Base-by-base conservation (phyloP, 768 basidiomycete species). In the Pulveroboletus sp. region DNA sequence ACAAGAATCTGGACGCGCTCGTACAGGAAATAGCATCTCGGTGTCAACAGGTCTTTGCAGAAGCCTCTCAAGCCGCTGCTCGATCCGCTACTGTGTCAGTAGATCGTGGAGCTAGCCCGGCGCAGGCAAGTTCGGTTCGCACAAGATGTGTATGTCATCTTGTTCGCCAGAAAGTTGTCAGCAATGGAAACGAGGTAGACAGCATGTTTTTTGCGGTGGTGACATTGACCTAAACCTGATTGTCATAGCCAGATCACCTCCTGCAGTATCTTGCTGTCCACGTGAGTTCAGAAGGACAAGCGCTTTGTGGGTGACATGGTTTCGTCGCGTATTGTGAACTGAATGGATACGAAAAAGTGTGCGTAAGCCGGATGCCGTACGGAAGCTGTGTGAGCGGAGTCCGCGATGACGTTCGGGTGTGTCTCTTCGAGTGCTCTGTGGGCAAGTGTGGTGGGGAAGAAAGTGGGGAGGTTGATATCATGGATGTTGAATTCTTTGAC, bases 401-500 rank as follows among this genome's bases (percentile, higher is more conserved):
- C 54, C 72, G 72, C 51, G 66, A 68, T 59, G 67, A 73, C 54
- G 70, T 83, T 60, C 58, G 57, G 49, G 65, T 72, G 43, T 76
- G 71, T 56, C 63, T 84, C 66, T 70, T 85, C 39, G 78, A 82
- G 64, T 81, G 80, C 69, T 55, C 33, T 37, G 52, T 60, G 54
- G 55, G 56, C 45, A 21, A 21, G 21, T 3, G 21, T 21, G 66
- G 67, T 52, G 69, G 44, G 32, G 50, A 55, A 24, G 46, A 56
- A 57, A 21, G 58, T 56, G 61, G 51, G 47, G 70, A 73, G 57
- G 65, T 82, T 59, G 75, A 82, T 51, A 57, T 88, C 39, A 63
- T 89, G 63, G 83, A 84, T 59, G 76, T 72, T 38, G 84, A 88
- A 48, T 90, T 90, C 69, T 89, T 92, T 66, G 89, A 91, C 71